phyloP scores from a whole-genome alignment of 192 early-diverging fungal species.

The Coemansia sp. region DNA sequence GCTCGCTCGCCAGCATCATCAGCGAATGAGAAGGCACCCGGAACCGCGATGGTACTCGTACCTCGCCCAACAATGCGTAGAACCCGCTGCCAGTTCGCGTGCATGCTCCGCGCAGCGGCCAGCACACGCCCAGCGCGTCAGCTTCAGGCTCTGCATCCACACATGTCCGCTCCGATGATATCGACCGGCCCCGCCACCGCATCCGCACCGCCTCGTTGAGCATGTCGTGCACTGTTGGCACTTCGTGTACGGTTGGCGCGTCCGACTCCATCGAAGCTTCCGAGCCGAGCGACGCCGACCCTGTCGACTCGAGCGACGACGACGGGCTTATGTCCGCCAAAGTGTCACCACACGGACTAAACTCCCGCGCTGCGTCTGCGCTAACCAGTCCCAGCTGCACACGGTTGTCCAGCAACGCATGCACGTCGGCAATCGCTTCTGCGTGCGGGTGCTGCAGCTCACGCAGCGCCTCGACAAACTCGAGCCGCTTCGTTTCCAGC shows the following conservation, averaged over 20 bases:
- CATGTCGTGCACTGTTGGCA: not conserved
- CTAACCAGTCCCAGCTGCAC: conserved; percentile 29
- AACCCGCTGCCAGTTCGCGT: conserved; percentile 30
- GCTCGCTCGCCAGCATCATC: conserved; percentile 48
- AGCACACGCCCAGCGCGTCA: conserved; percentile 45
- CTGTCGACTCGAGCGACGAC: conserved; percentile 33
- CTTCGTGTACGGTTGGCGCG: no score
- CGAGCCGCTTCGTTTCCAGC: conserved; percentile 19
- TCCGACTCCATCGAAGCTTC: no score
- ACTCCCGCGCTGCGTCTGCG: conserved; percentile 17
- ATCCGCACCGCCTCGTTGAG: conserved; percentile 19
- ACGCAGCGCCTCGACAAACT: conserved; percentile 25
- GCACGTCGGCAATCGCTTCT: conserved; percentile 27
- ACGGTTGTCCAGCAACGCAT: conserved; percentile 41
- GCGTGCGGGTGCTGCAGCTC: conserved; percentile 38
- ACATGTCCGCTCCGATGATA: conserved; percentile 26
- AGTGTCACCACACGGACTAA: no score
- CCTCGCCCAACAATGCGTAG: conserved; percentile 38
- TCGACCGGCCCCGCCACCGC: conserved; percentile 31
- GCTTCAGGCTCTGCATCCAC: not conserved
- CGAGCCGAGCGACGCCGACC: conserved; percentile 12
- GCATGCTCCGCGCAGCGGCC: conserved; percentile 33
- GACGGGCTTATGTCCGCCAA: not conserved
- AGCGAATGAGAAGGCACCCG: conserved; percentile 45
- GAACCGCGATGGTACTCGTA: conserved; percentile 45